Evolutionary conservation across 768 basidiomycete genomes (phyloP).

Genomic region (Kwoniella europaea): DNA sequence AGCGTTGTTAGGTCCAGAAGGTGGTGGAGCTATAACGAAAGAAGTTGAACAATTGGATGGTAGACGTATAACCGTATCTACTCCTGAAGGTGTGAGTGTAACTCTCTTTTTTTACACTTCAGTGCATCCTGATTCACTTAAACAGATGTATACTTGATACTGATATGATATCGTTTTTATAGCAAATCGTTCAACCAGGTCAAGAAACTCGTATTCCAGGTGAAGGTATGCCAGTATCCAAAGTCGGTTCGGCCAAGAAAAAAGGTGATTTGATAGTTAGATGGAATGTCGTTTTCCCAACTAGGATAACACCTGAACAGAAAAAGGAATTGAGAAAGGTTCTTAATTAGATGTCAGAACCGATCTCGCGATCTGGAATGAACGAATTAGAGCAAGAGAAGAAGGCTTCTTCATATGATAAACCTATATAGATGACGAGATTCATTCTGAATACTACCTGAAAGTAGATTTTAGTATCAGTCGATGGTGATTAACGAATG

Average conservation of each 20-base stretch:
- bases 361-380: not conserved
- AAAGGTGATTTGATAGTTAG: conserved; percentile 84
- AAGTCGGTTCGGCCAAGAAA: conserved; percentile 69
- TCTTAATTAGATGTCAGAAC: conserved; percentile 35
- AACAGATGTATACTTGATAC: too few species aligned
- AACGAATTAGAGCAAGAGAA: not conserved
- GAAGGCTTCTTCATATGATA: not conserved
- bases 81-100: conserved; percentile 63
- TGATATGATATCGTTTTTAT: not conserved
- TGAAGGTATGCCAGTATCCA: conserved; percentile 76
- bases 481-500: not conserved
- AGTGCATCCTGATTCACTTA: too few species aligned
- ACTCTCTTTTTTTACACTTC: not conserved
- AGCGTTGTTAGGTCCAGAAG: conserved; percentile 70
- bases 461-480: not conserved
- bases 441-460: not conserved
- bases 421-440: not conserved
- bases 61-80: conserved; percentile 70
- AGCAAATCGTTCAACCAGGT: conserved; percentile 60
- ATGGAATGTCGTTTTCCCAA: conserved; percentile 83
- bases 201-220: conserved; percentile 71
- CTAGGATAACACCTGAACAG: conserved; percentile 72
- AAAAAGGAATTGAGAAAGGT: conserved; percentile 79
- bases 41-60: conserved; percentile 78
- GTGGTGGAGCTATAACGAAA: conserved; percentile 63